phyloP scores from a whole-genome alignment of 139 green algal genomes.

The Picochlorum sp. region DNA sequence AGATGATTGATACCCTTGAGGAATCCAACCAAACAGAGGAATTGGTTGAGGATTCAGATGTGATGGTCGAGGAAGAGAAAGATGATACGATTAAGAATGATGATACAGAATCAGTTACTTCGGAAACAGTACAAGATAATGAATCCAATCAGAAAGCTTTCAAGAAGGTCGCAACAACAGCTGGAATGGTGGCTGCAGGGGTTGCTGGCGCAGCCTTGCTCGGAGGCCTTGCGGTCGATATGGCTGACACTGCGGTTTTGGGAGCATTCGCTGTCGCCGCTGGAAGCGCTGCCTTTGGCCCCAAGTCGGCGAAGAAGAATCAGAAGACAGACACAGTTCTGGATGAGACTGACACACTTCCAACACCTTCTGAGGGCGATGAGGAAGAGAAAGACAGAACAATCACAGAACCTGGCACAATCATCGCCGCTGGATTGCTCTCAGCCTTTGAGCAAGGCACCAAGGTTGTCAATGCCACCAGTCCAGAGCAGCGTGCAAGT shows the following conservation, averaged over 20 bases:
- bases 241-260: conserved; percentile 12
- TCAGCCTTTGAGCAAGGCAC: not conserved
- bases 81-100: not conserved
- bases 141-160: not conserved
- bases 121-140: not conserved
- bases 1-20: not conserved
- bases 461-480: not conserved
- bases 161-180: conserved; percentile 9
- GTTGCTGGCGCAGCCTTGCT: conserved; percentile 14
- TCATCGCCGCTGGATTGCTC: not conserved
- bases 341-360: not conserved
- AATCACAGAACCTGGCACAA: not conserved
- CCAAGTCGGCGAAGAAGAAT: not conserved
- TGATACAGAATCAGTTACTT: not conserved
- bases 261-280: conserved; percentile 6
- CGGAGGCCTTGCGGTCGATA: conserved; percentile 7
- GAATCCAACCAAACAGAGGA: not conserved
- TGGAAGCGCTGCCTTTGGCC: not conserved
- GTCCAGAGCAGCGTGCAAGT: not conserved
- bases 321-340: not conserved
- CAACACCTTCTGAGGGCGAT: conserved; percentile 1
- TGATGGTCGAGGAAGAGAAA: not conserved
- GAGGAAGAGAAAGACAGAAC: conserved; percentile 2
- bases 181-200: conserved; percentile 10
- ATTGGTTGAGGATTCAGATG: too few species aligned